Conservation (phyloP, 169 alveolate species). For the Plasmodium billcollinsi region DNA sequence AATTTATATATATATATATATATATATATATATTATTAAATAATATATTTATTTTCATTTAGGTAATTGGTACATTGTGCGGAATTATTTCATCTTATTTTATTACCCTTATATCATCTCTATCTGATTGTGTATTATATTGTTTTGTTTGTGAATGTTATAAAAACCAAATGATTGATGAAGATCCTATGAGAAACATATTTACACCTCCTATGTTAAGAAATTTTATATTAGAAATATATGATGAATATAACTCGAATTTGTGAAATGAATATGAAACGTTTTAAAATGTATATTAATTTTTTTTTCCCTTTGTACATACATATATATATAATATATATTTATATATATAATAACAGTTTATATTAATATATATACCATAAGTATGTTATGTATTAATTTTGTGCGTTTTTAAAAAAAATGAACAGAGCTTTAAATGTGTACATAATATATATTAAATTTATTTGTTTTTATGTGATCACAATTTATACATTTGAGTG, state of each 20-base stretch:
- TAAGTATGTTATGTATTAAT: no score
- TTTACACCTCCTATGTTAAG: conserved; percentile 56
- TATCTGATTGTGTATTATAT: conserved; percentile 40
- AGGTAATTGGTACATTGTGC: conserved; percentile 50
- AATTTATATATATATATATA: background rate
- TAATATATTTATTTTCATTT: background rate
- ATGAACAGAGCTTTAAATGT: no score
- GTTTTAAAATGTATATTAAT: background rate
- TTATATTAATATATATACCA: no score
- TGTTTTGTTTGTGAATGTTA: conserved; percentile 70
- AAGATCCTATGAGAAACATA: conserved; percentile 39
- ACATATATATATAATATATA: background rate
- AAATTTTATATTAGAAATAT: conserved; percentile 60
- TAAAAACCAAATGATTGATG: conserved; percentile 71
- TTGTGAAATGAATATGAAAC: conserved; percentile 3
- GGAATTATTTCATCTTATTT: conserved; percentile 57
- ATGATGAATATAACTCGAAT: conserved; percentile 38
- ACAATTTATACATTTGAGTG: no score
- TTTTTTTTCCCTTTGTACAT: background rate
- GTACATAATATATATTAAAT: no score
- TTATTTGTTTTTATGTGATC: no score
- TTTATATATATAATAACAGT: background rate
- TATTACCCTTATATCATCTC: conserved; percentile 38
- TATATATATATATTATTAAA: background rate
- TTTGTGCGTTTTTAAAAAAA: no score